phyloP scores from a whole-genome alignment of 768 basidiomycete genomes.

The Flagelloscypha sp. region DNA sequence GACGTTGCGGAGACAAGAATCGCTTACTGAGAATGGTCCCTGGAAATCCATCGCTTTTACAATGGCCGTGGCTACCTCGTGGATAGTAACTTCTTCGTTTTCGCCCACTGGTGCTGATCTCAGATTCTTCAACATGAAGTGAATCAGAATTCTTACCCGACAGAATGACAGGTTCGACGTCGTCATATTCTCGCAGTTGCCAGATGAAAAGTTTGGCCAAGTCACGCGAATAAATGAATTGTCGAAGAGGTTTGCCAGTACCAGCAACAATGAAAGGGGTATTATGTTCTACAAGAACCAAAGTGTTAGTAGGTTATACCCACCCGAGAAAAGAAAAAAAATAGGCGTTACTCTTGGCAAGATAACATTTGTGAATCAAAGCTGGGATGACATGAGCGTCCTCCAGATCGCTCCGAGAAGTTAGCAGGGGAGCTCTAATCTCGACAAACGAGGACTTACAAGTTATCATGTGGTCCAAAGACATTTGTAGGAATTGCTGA shows the following conservation, averaged over 20 bases:
- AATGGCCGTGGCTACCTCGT: slow-evolving; percentile 83
- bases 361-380: slow-evolving; percentile 86
- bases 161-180: slow-evolving; percentile 88
- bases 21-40: slow-evolving; percentile 62
- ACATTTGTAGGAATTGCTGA: slow-evolving; percentile 96
- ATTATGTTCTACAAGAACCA: slow-evolving; percentile 49
- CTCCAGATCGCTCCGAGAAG: slow-evolving; percentile 60
- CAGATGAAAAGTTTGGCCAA: slow-evolving; percentile 93
- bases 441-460: slow-evolving; percentile 33
- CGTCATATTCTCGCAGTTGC: slow-evolving; percentile 84
- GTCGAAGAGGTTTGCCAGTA: slow-evolving; percentile 87
- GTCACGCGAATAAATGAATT: slow-evolving; percentile 96
- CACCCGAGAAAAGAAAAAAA: neutral
- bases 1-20: neutral
- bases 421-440: slow-evolving; percentile 5
- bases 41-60: slow-evolving; percentile 75
- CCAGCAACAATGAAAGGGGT: slow-evolving; percentile 86
- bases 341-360: slow-evolving; percentile 65
- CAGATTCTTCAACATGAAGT: neutral
- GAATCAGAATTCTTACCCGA: slow-evolving; percentile 46
- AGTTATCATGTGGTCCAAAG: slow-evolving; percentile 95
- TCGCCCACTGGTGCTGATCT: slow-evolving; percentile 59
- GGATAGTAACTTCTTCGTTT: slow-evolving; percentile 91
- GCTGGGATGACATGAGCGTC: slow-evolving; percentile 93
- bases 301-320: slow-evolving; percentile 3